Evolutionary conservation across 345 rosid species (phyloP), one percentile per base, ranked within the genome.

Genomic region (Conringia planisiliqua): DNA sequence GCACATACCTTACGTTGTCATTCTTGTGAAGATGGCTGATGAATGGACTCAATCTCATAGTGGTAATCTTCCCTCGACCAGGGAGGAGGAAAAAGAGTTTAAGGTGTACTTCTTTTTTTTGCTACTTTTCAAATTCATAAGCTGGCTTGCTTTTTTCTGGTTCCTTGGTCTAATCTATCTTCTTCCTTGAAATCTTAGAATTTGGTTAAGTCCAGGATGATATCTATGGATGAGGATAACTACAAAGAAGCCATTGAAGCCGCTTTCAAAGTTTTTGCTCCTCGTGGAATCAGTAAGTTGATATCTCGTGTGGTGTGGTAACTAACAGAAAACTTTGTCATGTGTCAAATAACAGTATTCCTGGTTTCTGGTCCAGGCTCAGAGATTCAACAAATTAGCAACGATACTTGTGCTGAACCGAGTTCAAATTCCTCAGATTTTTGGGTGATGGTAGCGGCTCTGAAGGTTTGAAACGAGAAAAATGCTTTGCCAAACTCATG

Each of bases 401-500:
- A 76, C 66, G 99, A 95, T 77, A 82, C 84, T 70, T 85, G 86
- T 70, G 81, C 79, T 68, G 97, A 89, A 80, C 80, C 81, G 71
- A 81, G 73, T 77, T 82, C 88, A 50, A 84, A 54, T 74, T 90
- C 99, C 54, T 90, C 97, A 16, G 88, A 86, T 56, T 92, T 92
- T 85, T 92, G 99, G 99, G 97, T 95, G 85, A 90, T 95, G 97
- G 90, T 89, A 66, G 96, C 96, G 50, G 97, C 97, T 77, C 79
- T 95, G 76, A 92, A 95, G 97, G 99, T 94, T 78, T 66, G 73
- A 44, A 66, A 80, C 78, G 69, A 55, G 39, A 33, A 67, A 81
- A 10, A 20, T n/a, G 5, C 47, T 36, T 50, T 66, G 11, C 60
- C 29, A 68, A 38, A 50, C 57, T 40, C 48, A 5, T 52, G 47